Evolutionary conservation across 2,329 filamentous ascomycete genomes (phyloP).

Genomic region (Diaporthe helianthi): DNA sequence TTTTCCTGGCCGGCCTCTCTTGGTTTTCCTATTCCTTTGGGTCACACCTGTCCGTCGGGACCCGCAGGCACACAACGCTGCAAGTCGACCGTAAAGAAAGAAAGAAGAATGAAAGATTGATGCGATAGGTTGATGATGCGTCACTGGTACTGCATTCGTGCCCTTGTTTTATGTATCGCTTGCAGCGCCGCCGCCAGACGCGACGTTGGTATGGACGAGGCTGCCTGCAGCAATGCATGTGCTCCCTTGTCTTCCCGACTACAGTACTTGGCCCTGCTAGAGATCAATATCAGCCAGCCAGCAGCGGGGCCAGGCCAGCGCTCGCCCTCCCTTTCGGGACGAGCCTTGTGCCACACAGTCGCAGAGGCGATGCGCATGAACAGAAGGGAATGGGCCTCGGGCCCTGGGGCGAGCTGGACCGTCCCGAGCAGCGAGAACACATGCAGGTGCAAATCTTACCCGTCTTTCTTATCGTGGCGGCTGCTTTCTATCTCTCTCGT

Average conservation of each 20-base stretch:
- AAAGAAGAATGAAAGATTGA: too few species aligned
- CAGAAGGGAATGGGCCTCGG: not conserved
- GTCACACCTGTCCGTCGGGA: not conserved
- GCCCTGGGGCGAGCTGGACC: constrained; percentile 1
- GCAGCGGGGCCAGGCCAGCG: not conserved
- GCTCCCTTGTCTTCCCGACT: not conserved
- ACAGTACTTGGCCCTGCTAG: not conserved
- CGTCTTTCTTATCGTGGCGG: not conserved
- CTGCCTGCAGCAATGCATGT: not conserved
- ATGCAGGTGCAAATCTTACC: constrained; percentile 1
- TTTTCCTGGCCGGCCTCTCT: not conserved
- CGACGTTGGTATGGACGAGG: not conserved
- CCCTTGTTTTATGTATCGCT: not conserved
- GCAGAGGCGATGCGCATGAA: constrained; percentile 1
- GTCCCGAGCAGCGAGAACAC: not conserved
- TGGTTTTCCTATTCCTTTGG: not conserved
- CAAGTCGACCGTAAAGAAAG: not conserved
- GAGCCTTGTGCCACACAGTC: constrained; percentile 17
- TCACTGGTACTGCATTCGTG: not conserved
- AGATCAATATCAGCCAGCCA: not conserved
- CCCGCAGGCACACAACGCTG: not conserved
- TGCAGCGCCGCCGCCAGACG: not conserved
- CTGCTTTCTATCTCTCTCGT: not conserved
- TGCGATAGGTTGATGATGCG: not conserved
- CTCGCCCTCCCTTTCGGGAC: constrained; percentile 17